These are phyloP conservation scores for Xylaria sp. DNA, from an alignment of 2,329 filamentous ascomycete genomes.

Conservation along the genomic window DNA sequence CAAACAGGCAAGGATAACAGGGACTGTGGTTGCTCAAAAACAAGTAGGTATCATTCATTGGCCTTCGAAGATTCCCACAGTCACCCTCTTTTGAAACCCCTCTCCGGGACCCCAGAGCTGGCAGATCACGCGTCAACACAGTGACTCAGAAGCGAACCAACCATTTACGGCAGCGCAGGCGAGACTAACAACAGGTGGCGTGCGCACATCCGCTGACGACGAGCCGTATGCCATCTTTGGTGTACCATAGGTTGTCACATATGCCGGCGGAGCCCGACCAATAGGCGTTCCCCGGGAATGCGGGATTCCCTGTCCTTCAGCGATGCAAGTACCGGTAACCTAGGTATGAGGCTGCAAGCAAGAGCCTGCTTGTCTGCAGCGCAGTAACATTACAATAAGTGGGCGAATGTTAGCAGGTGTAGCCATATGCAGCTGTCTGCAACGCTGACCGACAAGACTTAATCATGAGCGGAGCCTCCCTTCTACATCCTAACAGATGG, in stretches of 20 bases:
- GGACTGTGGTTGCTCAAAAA: background rate
- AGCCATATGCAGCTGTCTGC: background rate
- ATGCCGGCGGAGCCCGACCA: background rate
- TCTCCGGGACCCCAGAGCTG: background rate
- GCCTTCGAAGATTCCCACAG: background rate
- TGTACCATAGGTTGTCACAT: background rate
- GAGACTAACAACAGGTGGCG: background rate
- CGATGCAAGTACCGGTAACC: background rate
- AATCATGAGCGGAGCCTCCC: background rate
- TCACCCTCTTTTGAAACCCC: too few relatives aligned
- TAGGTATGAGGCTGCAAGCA: constrained; percentile 1
- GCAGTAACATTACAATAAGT: background rate
- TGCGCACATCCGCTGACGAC: background rate
- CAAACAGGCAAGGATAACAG: too few relatives aligned
- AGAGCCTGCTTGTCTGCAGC: background rate
- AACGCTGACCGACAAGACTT: background rate
- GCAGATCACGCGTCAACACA: background rate
- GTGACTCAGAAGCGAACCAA: constrained; percentile 8
- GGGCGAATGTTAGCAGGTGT: background rate
- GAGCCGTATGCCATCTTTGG: background rate
- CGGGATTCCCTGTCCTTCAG: background rate
- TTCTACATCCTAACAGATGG: background rate
- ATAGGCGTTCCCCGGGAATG: background rate
- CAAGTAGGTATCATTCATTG: background rate
- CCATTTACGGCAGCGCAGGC: background rate